These are phyloP conservation scores for Penicillium sp. DNA, from an alignment of 2,329 filamentous ascomycete genomes.

Conservation along the genomic window DNA sequence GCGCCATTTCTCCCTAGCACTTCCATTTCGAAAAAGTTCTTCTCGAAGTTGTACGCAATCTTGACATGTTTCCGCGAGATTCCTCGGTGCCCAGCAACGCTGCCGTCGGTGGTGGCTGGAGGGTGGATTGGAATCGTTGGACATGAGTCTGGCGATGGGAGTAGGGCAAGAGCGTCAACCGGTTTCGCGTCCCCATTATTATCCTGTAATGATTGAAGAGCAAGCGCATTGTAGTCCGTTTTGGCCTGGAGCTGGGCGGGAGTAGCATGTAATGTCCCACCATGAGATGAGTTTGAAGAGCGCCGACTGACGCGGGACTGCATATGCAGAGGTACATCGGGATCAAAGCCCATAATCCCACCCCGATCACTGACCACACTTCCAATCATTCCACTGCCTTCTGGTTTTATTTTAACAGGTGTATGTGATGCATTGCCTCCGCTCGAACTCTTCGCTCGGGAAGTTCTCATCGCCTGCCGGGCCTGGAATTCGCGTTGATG, in stretches of 20 bases:
- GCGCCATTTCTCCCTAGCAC: constrained; percentile 64
- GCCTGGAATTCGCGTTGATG: constrained; percentile 50
- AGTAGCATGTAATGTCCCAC: constrained; percentile 44
- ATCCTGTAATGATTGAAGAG: constrained; percentile 49
- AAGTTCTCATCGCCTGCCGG: constrained; percentile 44
- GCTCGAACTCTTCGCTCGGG: constrained; percentile 53
- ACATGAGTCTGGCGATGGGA: constrained; percentile 58
- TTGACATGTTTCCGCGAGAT: constrained; percentile 67
- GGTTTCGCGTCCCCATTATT: constrained; percentile 44
- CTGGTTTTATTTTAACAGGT: constrained; percentile 50
- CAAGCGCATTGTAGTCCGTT: constrained; percentile 53
- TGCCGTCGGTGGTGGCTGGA: constrained; percentile 51
- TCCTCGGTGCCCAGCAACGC: constrained; percentile 57
- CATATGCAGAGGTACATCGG: constrained; percentile 46
- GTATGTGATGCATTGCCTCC: constrained; percentile 50
- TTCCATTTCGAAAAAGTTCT: constrained; percentile 61
- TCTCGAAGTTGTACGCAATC: constrained; percentile 64
- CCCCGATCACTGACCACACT: constrained; percentile 61
- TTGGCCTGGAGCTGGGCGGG: constrained; percentile 44
- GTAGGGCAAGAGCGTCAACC: constrained; percentile 51
- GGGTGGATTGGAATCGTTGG: constrained; percentile 67
- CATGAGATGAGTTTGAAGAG: constrained; percentile 57
- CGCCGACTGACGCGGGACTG: constrained; percentile 50
- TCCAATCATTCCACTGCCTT: constrained; percentile 52
- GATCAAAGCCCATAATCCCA: constrained; percentile 58